These are phyloP conservation scores for Cercis canadensis DNA, from an alignment of 306 rosid genomes.

Conservation along the genomic window DNA sequence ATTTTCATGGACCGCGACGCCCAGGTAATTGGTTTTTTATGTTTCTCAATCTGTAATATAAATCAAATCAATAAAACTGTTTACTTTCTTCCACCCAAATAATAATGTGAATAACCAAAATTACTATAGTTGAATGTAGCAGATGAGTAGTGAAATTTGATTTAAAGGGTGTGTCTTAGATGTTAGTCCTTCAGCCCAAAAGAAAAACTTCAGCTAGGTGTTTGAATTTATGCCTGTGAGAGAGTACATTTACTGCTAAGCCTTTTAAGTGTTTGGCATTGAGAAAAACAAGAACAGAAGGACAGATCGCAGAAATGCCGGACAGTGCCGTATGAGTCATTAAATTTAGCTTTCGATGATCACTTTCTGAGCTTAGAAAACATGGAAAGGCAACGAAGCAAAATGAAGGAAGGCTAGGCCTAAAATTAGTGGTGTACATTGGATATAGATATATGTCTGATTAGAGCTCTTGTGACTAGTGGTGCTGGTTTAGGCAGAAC, in stretches of 20 bases:
- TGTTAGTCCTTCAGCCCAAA: background rate
- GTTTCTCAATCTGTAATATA: slow-evolving; percentile 19
- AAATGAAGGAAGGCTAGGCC: slow-evolving; percentile 26
- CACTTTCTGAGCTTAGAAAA: slow-evolving; percentile 41
- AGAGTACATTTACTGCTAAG: slow-evolving; percentile 4
- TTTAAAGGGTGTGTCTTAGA: background rate
- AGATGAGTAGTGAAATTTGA: background rate
- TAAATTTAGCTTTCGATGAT: slow-evolving; percentile 32
- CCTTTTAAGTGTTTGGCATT: slow-evolving; percentile 21
- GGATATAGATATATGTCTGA: slow-evolving; percentile 46
- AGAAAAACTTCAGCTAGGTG: background rate
- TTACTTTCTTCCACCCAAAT: background rate
- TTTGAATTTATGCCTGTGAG: slow-evolving; percentile 27
- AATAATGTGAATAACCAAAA: background rate
- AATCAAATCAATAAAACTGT: background rate
- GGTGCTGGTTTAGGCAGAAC: slow-evolving; percentile 54
- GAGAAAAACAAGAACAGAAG: slow-evolving; percentile 24
- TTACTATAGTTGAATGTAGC: background rate
- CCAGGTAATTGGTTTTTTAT: slow-evolving; percentile 27
- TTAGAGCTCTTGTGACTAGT: slow-evolving; percentile 34
- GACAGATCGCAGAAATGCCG: slow-evolving; percentile 21
- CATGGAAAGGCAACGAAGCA: slow-evolving; percentile 41
- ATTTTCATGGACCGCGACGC: slow-evolving; percentile 41
- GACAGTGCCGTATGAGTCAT: slow-evolving; percentile 25
- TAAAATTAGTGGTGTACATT: slow-evolving; percentile 45